phyloP scores from a whole-genome alignment of 2,329 filamentous ascomycete species.

The Colletotrichum lupini region DNA sequence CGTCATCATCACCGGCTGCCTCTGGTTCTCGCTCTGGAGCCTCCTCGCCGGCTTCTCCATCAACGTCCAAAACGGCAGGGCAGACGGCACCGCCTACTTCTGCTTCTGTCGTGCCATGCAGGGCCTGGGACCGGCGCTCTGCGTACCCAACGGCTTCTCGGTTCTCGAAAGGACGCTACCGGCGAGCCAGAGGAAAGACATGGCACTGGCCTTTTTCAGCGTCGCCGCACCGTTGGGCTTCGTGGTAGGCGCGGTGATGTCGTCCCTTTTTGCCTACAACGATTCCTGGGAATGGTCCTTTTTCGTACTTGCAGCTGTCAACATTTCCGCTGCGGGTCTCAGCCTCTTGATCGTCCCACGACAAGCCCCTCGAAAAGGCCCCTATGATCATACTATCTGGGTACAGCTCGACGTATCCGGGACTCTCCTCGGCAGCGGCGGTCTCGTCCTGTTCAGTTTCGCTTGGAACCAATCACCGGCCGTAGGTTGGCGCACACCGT shows the following conservation, averaged over 20 bases:
- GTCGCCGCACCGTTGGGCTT: conserved; percentile 47
- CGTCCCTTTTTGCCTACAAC: conserved; percentile 40
- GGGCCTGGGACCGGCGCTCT: conserved; percentile 64
- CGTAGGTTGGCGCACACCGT: conserved; percentile 55
- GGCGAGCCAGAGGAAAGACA: conserved; percentile 46
- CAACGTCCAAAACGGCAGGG: conserved; percentile 5
- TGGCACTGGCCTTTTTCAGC: conserved; percentile 49
- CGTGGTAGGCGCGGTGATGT: conserved; percentile 43
- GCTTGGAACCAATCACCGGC: conserved; percentile 59
- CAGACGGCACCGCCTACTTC: conserved; percentile 54
- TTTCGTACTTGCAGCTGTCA: conserved; percentile 15
- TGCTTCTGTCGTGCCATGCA: conserved; percentile 60
- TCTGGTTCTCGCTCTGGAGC: conserved; percentile 66
- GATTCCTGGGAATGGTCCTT: conserved; percentile 15
- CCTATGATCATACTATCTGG: conserved; percentile 42
- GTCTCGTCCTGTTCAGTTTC: conserved; percentile 61
- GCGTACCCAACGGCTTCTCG: conserved; percentile 67
- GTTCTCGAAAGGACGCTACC: conserved; percentile 64
- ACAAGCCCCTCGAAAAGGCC: neutral
- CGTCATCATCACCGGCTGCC: conserved; percentile 63
- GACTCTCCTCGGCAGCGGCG: conserved; percentile 48
- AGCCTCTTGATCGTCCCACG: conserved; percentile 29
- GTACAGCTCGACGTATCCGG: conserved; percentile 45
- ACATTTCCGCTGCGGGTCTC: conserved; percentile 8
- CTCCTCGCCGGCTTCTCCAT: conserved; percentile 57